Evolutionary conservation across 768 basidiomycete species (phyloP), one percentile per base, ranked within the genome.

Genomic region (Lactarius vividus): DNA sequence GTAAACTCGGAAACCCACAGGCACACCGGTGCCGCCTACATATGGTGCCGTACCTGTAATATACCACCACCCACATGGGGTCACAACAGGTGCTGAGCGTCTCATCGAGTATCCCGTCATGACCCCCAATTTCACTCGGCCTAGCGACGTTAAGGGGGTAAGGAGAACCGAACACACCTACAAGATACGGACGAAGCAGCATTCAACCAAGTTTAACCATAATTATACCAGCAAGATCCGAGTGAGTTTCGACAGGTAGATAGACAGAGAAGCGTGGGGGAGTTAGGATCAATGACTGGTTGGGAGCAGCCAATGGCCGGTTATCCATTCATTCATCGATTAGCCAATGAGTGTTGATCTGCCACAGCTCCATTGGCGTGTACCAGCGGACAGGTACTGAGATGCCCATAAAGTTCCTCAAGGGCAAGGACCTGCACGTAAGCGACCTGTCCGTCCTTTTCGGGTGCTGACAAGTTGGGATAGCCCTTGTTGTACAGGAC

Each of bases 381-480:
- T 13, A 46, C 44, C 44, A 20, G n/a, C 44, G n/a, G 26, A 23
- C 23, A 52, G 49, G 49, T 52, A 49, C 46, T 23, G 46, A 23
- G 46, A 49, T 49, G 46, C 13, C 46, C 5, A 3, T 23, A n/a
- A n/a, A 23, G n/a, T n/a, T 10, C 9, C 20, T 10, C 18, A 49
- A 52, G 49, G 49, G 49, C 23, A 26, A 52, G 13, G 49, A 52
- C n/a, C 20, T 46, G 40, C 4, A 46, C n/a, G 44, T 46, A 46
- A 46, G 44, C 44, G 11, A 46, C 44, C 46, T 28, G 28, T 56
- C 65, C 65, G 65, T 39, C 33, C 37, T 18, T 44, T 46, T 53
- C 65, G 65, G 60, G 49, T 31, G 65, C 49, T 66, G 65, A 66
- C 65, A 57, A 16, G 57, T 53, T 11, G 29, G 44, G 5, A n/a